phyloP scores from a whole-genome alignment of 2,329 filamentous ascomycete species.

The Penicillium palitans region DNA sequence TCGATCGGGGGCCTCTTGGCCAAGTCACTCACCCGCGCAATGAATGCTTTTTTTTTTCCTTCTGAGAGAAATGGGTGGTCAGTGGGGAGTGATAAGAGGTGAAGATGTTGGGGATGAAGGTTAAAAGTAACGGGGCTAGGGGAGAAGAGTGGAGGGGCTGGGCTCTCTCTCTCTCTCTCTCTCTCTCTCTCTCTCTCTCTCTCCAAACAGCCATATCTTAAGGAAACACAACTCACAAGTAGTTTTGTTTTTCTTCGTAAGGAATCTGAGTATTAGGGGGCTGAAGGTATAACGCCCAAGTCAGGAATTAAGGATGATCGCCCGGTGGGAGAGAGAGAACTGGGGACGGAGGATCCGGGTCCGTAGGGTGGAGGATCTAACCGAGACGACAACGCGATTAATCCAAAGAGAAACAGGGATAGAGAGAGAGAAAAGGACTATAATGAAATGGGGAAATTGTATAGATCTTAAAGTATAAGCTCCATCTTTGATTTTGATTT shows the following conservation, averaged over 20 bases:
- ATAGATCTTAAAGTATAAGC: conserved; percentile 8
- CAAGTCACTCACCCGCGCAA: conserved; percentile 29
- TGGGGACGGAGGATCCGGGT: conserved; percentile 30
- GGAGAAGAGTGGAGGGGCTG: conserved; percentile 35
- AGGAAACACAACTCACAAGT: conserved; percentile 2
- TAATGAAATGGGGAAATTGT: not conserved
- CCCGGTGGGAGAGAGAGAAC: conserved; percentile 27
- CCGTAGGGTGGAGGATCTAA: conserved; percentile 28
- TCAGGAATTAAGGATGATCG: conserved; percentile 25
- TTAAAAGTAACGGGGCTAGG: conserved; percentile 22
- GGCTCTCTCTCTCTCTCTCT: conserved; percentile 13
- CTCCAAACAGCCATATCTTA: not conserved
- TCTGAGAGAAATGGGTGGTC: conserved; percentile 8
- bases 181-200: not conserved
- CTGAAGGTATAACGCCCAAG: conserved; percentile 22
- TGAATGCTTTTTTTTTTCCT: conserved; percentile 20
- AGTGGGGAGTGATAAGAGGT: conserved; percentile 17
- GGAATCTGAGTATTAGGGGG: not conserved
- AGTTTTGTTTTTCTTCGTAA: not conserved
- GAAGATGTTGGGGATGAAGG: conserved; percentile 16
- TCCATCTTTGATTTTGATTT: conserved; percentile 2
- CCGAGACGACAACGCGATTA: conserved; percentile 19
- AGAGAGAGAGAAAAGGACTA: not conserved
- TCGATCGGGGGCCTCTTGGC: conserved; percentile 31
- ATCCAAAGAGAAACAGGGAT: not conserved